These are phyloP conservation scores for Udeniomyces megalosporus DNA, from an alignment of 768 basidiomycete genomes.

Conservation along the genomic window DNA sequence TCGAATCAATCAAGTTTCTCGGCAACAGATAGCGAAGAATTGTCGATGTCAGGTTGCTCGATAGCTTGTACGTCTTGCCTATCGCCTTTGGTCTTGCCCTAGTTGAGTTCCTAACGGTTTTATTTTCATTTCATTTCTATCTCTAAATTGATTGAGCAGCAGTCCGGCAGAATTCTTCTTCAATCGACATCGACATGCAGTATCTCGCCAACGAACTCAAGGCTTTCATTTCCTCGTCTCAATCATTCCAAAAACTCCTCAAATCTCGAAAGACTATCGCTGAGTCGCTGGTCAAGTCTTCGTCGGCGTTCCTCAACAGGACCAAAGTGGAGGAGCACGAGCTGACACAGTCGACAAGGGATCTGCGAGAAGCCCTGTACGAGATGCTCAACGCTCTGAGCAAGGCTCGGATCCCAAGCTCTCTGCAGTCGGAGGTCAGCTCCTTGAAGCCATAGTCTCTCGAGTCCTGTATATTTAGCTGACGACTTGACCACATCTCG, in stretches of 20 bases:
- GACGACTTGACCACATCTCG: too few species aligned
- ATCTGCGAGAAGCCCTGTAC: not conserved
- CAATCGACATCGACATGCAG: too few species aligned
- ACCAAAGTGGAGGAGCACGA: not conserved
- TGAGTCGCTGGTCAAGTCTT: not conserved
- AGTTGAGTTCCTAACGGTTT: too few species aligned
- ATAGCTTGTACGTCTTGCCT: not conserved
- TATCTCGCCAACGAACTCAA: too few species aligned
- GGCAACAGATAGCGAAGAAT: not conserved
- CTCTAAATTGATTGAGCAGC: too few species aligned
- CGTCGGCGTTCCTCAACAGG: not conserved
- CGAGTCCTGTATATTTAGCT: too few species aligned
- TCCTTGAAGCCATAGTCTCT: too few species aligned
- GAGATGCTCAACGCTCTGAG: not conserved
- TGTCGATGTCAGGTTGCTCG: not conserved
- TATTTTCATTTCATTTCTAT: too few species aligned
- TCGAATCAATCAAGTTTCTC: conserved; percentile 11
- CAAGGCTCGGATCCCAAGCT: not conserved
- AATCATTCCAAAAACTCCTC: not conserved
- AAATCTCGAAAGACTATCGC: not conserved
- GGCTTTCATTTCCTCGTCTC: not conserved
- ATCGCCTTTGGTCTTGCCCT: not conserved
- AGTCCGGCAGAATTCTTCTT: too few species aligned
- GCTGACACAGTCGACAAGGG: not conserved
- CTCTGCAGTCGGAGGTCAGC: conserved; percentile 3